A percentile compares a stretch with the other conserved stretches of the same genome.
These are phyloP conservation scores for Sarocladium kiliense DNA, from an alignment of 2,329 filamentous ascomycete genomes.

Conservation along the genomic window DNA sequence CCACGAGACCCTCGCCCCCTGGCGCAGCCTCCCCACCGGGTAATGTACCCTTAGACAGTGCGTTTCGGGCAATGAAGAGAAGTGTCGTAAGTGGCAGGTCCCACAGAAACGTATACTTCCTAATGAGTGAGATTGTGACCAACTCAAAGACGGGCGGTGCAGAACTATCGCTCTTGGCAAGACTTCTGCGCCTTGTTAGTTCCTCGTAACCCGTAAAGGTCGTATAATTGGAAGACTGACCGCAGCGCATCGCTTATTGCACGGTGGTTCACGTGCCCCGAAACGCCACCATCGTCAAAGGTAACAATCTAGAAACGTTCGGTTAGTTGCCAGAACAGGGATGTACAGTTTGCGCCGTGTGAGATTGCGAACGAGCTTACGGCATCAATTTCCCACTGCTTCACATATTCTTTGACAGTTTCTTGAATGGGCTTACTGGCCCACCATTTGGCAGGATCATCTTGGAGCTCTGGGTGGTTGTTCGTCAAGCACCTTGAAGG, in stretches of 20 bases:
- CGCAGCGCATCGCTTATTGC: constrained; percentile 32
- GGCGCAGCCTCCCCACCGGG: not conserved
- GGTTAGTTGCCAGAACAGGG: not conserved
- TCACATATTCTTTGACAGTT: constrained; percentile 27
- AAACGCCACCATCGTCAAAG: constrained; percentile 34
- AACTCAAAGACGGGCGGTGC: constrained; percentile 30
- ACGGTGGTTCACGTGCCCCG: constrained; percentile 33
- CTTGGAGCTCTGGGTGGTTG: constrained; percentile 29
- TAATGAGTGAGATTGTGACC: constrained; percentile 26
- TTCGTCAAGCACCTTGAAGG: constrained; percentile 23
- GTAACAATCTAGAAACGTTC: constrained; percentile 28
- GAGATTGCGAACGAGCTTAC: constrained; percentile 16
- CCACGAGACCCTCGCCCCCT: constrained; percentile 25
- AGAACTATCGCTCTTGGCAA: constrained; percentile 21
- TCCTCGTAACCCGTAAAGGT: not conserved
- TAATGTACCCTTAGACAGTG: not conserved
- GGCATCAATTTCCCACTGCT: constrained; percentile 31
- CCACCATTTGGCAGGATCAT: constrained; percentile 34
- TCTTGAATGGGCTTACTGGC: constrained; percentile 25
- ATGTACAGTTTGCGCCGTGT: not conserved
- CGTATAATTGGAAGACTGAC: constrained; percentile 16
- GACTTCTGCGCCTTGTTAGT: constrained; percentile 17
- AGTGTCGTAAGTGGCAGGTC: constrained; percentile 31
- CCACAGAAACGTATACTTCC: constrained; percentile 32
- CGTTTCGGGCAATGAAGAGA: constrained; percentile 20